Evolutionary conservation across 306 rosid species (phyloP).

Genomic region (Heteromeles arbutifolia): DNA sequence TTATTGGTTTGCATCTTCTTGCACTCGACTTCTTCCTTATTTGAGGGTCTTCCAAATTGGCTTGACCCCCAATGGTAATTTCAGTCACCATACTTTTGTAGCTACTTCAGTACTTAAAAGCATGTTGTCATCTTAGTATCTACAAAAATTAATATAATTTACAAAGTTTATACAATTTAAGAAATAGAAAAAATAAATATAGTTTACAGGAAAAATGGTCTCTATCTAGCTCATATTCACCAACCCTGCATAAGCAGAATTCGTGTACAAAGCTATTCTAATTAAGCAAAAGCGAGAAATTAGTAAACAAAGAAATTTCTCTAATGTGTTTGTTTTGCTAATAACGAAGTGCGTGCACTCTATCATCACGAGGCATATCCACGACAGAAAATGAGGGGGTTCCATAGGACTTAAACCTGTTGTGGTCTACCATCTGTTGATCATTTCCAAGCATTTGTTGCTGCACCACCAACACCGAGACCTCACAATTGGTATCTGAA

Average conservation of each 20-base stretch:
- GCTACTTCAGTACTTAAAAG: not conserved
- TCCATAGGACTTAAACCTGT: conserved; percentile 1
- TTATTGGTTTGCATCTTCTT: not conserved
- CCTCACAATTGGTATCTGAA: conserved; percentile 21
- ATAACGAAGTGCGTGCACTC: not conserved
- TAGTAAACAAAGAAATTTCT: not conserved
- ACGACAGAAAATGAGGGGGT: not conserved
- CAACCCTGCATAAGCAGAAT: not conserved
- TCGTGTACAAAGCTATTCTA: not conserved
- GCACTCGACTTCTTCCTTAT: not conserved
- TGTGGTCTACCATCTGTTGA: not conserved
- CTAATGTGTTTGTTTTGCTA: not conserved
- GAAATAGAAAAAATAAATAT: not conserved
- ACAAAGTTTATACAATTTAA: not conserved
- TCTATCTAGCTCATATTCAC: not conserved
- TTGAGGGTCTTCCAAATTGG: not conserved
- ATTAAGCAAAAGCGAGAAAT: not conserved
- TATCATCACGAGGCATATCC: not conserved
- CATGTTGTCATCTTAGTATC: not conserved
- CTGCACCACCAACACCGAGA: conserved; percentile 52
- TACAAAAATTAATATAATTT: not conserved
- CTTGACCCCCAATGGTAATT: too few relatives aligned
- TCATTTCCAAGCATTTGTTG: conserved; percentile 29
- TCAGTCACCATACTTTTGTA: not conserved
- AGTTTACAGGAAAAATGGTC: not conserved